Evolutionary conservation across 2,329 filamentous ascomycete genomes (phyloP).

Genomic region (Paraconiothyrium sp.): DNA sequence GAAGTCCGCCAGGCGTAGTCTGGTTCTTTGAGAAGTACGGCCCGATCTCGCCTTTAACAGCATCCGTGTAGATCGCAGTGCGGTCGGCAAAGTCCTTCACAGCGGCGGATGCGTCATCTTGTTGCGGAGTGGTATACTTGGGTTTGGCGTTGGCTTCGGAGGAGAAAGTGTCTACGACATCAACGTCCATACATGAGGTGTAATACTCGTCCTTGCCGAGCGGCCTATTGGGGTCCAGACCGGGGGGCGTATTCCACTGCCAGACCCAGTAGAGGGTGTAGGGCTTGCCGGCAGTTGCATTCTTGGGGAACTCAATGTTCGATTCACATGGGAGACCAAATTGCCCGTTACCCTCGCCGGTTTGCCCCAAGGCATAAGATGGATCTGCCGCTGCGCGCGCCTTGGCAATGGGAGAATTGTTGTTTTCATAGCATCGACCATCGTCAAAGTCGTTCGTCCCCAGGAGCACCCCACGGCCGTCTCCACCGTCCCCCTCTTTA

Average conservation of each 20-base stretch:
- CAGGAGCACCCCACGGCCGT: conserved; percentile 78
- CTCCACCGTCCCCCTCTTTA: conserved; percentile 79
- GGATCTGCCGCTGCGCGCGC: conserved; percentile 67
- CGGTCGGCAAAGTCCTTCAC: conserved; percentile 52
- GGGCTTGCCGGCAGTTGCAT: conserved; percentile 68
- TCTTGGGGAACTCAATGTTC: conserved; percentile 76
- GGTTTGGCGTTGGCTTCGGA: conserved; percentile 22
- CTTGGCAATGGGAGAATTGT: conserved; percentile 65
- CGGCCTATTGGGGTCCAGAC: conserved; percentile 3
- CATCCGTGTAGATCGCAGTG: conserved; percentile 49
- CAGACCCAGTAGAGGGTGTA: conserved; percentile 96
- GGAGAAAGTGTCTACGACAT: conserved; percentile 50
- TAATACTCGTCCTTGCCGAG: conserved; percentile 61
- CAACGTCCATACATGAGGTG: conserved; percentile 66
- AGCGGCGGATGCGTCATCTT: conserved; percentile 54
- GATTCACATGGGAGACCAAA: conserved; percentile 80
- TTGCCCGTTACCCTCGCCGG: conserved; percentile 38
- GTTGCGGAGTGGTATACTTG: conserved; percentile 43
- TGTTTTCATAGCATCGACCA: conserved; percentile 85
- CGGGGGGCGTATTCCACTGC: conserved; percentile 72
- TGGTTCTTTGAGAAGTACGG: conserved; percentile 31
- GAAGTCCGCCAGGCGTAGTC: conserved; percentile 17
- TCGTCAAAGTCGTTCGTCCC: conserved; percentile 87
- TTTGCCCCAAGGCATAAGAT: conserved; percentile 62
- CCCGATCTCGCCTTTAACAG: conserved; percentile 39